Evolutionary conservation across 257 asterid species (phyloP).

Genomic region (Solanum pimpinellifolium): DNA sequence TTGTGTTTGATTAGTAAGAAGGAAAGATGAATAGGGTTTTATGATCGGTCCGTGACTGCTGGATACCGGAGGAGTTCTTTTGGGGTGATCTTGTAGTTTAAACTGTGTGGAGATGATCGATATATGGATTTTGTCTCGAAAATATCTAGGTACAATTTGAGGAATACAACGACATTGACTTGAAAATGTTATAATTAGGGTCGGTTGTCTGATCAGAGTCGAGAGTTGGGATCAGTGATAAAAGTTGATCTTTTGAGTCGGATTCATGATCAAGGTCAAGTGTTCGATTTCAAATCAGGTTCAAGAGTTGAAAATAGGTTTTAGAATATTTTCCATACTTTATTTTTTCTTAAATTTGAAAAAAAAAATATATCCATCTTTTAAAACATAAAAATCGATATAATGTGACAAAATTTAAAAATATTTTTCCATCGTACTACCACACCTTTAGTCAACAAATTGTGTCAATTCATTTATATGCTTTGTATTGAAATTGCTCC

Average conservation of each 20-base stretch:
- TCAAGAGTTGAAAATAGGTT: background rate
- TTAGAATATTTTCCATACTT: background rate
- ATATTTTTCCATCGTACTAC: background rate
- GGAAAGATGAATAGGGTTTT: background rate
- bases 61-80: fast-evolving
- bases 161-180: background rate
- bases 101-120: too few relatives aligned
- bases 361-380: too few relatives aligned
- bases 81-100: too few relatives aligned
- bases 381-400: too few relatives aligned
- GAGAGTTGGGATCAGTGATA: background rate
- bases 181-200: background rate
- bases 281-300: background rate
- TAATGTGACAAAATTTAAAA: background rate
- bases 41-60: too few relatives aligned
- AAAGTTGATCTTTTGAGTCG: background rate
- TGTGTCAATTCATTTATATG: background rate
- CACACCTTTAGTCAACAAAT: background rate
- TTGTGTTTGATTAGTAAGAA: background rate
- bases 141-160: background rate
- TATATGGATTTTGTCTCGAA: background rate
- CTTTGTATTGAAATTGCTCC: background rate
- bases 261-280: background rate
- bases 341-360: background rate
- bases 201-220: background rate